Evolutionary conservation across 2,329 filamentous ascomycete genomes (phyloP).

Genomic region (Clonostachys chloroleuca): DNA sequence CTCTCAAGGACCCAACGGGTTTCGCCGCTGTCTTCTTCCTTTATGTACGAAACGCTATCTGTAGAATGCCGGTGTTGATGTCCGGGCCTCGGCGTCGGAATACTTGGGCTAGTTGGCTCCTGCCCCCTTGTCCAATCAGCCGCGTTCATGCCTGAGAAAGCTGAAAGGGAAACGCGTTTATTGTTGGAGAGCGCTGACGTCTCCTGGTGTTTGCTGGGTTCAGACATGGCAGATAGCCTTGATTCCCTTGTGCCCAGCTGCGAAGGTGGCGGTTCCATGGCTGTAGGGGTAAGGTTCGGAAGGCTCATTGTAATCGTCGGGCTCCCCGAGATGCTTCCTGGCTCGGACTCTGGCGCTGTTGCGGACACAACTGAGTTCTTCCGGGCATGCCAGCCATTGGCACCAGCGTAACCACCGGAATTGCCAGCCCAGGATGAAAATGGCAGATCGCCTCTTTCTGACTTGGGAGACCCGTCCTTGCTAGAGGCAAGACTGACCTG

Average conservation of each 20-base stretch:
- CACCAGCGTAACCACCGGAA: neutral
- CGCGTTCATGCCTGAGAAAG: slow-evolving; percentile 3
- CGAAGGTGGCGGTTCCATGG: neutral
- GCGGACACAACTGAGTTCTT: slow-evolving; percentile 47
- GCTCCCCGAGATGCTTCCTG: slow-evolving; percentile 38
- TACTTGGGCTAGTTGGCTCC: neutral
- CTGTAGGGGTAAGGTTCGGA: neutral
- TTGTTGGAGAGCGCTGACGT: neutral
- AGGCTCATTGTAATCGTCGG: slow-evolving; percentile 37
- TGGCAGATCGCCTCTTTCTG: slow-evolving; percentile 42
- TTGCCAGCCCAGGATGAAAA: slow-evolving; percentile 30
- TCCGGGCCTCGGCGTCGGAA: slow-evolving; percentile 18
- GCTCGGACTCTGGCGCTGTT: slow-evolving; percentile 42
- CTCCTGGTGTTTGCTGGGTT: slow-evolving; percentile 4
- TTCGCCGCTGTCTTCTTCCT: slow-evolving; percentile 55
- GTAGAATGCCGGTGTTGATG: slow-evolving; percentile 52
- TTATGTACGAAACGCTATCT: slow-evolving; percentile 68
- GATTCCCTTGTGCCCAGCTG: too few relatives aligned
- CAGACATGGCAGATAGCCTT: slow-evolving; percentile 3
- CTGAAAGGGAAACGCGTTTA: slow-evolving; percentile 6
- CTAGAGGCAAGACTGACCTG: slow-evolving; percentile 61
- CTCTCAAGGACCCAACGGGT: slow-evolving; percentile 68
- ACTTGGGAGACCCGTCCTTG: slow-evolving; percentile 43
- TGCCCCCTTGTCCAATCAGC: slow-evolving; percentile 1
- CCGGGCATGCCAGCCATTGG: slow-evolving; percentile 19